Conservation (phyloP, 768 basidiomycete species). For the Lentinula sp. region DNA sequence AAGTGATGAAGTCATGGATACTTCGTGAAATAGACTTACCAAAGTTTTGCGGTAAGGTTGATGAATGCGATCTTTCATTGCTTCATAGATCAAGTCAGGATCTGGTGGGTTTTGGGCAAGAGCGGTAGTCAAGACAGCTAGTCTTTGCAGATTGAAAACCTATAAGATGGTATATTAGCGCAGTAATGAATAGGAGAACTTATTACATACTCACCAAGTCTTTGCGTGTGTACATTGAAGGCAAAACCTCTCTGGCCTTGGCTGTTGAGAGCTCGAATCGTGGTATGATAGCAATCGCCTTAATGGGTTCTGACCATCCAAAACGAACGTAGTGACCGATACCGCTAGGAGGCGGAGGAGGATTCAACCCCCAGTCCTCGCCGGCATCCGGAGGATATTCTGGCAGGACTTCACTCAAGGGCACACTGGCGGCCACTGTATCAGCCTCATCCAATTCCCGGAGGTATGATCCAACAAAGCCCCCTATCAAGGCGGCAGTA, state of each 20-base stretch:
- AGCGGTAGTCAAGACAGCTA: conserved; percentile 94
- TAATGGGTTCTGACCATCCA: conserved; percentile 77
- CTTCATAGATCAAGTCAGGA: conserved; percentile 95
- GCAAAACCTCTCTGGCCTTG: conserved; percentile 87
- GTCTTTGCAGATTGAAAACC: conserved; percentile 96
- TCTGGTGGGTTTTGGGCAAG: conserved; percentile 88
- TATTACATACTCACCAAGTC: conserved; percentile 64
- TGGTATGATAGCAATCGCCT: conserved; percentile 91
- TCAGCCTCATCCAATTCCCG: conserved; percentile 82
- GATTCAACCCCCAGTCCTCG: conserved; percentile 84
- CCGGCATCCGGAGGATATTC: conserved; percentile 94
- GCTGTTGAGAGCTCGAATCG: conserved; percentile 96
- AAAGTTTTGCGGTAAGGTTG: conserved; percentile 91
- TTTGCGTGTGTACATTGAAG: conserved; percentile 75
- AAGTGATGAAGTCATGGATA: background rate
- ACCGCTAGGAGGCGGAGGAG: conserved; percentile 80
- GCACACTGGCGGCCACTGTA: conserved; percentile 80
- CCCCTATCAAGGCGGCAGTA: conserved; percentile 93
- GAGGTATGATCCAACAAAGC: conserved; percentile 95
- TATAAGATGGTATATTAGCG: conserved; percentile 23
- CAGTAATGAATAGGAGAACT: background rate
- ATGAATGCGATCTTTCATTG: conserved; percentile 98
- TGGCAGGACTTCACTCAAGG: conserved; percentile 91
- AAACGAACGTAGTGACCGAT: conserved; percentile 95
- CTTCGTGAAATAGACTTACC: conserved; percentile 36